Conservation (phyloP, 805 yeast species). For the Ogataea thermomethanolica region DNA sequence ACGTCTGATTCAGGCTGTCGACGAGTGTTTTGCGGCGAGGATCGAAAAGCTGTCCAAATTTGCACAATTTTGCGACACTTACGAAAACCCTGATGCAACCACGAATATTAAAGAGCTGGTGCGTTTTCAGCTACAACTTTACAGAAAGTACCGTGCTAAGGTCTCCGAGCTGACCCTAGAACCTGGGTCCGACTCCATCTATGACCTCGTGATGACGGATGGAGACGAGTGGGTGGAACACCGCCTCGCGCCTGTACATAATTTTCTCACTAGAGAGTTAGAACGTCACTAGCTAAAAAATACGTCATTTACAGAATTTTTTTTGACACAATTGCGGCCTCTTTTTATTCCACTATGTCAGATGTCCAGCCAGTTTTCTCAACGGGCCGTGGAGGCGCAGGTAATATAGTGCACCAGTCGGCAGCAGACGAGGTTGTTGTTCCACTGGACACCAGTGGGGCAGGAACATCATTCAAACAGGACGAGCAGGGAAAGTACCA, state of each 20-base stretch:
- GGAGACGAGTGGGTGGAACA: constrained; percentile 21
- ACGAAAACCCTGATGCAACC: constrained; percentile 18
- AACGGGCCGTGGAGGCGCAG: constrained; percentile 37
- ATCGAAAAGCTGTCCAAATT: constrained; percentile 12
- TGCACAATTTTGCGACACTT: constrained; percentile 14
- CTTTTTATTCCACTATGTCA: constrained; percentile 10
- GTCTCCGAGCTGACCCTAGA: neutral
- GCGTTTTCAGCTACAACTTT: constrained; percentile 18
- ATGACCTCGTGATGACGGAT: constrained; percentile 16
- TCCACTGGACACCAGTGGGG: constrained; percentile 6
- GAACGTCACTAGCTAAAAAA: constrained; percentile 3
- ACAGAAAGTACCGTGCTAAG: constrained; percentile 8
- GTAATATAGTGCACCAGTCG: constrained; percentile 28
- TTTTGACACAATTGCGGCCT: constrained; percentile 8
- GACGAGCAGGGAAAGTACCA: constrained; percentile 34
- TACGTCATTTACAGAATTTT: constrained; percentile 1
- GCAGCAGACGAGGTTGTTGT: constrained; percentile 26
- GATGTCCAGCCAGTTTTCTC: constrained; percentile 25
- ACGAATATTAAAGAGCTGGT: constrained; percentile 18
- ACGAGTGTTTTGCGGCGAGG: constrained; percentile 12
- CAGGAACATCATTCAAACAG: constrained; percentile 22
- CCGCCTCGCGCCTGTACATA: constrained; percentile 25
- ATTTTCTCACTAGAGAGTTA: constrained; percentile 15
- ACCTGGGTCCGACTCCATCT: constrained; percentile 13
- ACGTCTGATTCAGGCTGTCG: constrained; percentile 14